Base-by-base conservation (phyloP, 176 grass and related monocot species). In the Musa troglodytarum region DNA sequence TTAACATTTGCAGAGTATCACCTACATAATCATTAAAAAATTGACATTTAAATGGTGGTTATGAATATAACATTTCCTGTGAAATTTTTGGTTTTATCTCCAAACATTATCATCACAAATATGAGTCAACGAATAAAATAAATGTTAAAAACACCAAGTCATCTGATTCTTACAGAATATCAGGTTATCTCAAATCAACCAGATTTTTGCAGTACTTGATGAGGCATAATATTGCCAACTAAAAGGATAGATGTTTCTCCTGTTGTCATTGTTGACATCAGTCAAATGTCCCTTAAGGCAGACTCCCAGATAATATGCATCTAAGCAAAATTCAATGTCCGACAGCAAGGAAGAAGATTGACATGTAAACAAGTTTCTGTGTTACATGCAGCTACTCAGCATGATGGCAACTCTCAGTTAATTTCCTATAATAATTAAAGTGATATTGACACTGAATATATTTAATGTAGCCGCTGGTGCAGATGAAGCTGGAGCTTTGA, bases 1-100 rank as follows among this genome's bases (percentile, higher is more conserved):
- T 91, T 84, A 99, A 75, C 68, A 91, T 84, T 77, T 89, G 88
- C 66, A 99, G 80, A 74, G 83, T 88, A 43, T 99, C 90, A 53
- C 90, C 95, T 99, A 82, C 23, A 74, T 85, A 43, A 75, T 53
- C 72, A 77, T 78, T 81, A 24, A 81, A 71, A 80, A 56, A 22
- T 20, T 54, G 14, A 59, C 8, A 53, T 71, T 65, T 66, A 57
- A 23, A 50, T 51, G 2, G 62, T 63, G 24, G 53, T 65, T 76
- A 67, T 66, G 2, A n/a, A 10, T 17, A 55, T 50, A 58, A 58
- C 50, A 54, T 21, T 75, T 25, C 68, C 15, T 16, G 20, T 19
- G 13, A 62, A n/a, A 62, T 62, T n/a, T 6, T 62, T 62, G 57
- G 15, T 62, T 62, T 19, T 62, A 43, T 43, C 34, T 43, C 34